Conservation (phyloP, 2,329 filamentous ascomycete species). For the Colletotrichum karsti region DNA sequence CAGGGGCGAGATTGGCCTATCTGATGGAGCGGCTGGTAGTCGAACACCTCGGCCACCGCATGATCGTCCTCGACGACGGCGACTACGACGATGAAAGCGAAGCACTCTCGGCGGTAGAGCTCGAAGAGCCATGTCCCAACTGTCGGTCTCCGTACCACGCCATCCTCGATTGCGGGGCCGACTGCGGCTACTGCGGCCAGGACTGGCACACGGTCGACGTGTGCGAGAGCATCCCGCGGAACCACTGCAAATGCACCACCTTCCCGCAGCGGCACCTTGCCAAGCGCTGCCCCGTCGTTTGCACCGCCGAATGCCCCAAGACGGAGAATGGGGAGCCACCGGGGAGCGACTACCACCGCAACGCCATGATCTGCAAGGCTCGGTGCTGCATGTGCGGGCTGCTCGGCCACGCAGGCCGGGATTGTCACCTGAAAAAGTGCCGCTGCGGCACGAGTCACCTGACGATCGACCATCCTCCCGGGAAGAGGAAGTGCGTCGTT, state of each 20-base stretch:
- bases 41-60: too few relatives aligned
- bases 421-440: slow-evolving; percentile 43
- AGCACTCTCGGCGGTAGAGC: too few relatives aligned
- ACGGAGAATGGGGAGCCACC: slow-evolving; percentile 10
- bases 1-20: too few relatives aligned
- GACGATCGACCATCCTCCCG: slow-evolving; percentile 16
- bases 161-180: slow-evolving; percentile 33
- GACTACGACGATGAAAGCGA: too few relatives aligned
- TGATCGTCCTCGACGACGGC: too few relatives aligned
- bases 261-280: slow-evolving; percentile 47
- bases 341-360: slow-evolving; percentile 39
- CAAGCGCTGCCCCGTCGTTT: slow-evolving; percentile 40
- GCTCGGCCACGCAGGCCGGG: slow-evolving; percentile 43
- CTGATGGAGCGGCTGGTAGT: too few relatives aligned
- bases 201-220: slow-evolving; percentile 35
- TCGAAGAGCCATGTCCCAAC: slow-evolving; percentile 35
- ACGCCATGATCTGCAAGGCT: slow-evolving; percentile 45
- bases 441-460: slow-evolving; percentile 46
- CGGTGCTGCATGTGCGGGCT: slow-evolving; percentile 54
- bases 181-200: slow-evolving; percentile 45
- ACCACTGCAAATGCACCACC: slow-evolving; percentile 47
- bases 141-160: slow-evolving; percentile 37
- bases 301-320: slow-evolving; percentile 43
- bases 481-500: neutral
- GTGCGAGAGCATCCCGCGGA: slow-evolving; percentile 40